Evolutionary conservation across 495 filamentous ascomycete species (phyloP).

Genomic region (Extremus antarcticus): DNA sequence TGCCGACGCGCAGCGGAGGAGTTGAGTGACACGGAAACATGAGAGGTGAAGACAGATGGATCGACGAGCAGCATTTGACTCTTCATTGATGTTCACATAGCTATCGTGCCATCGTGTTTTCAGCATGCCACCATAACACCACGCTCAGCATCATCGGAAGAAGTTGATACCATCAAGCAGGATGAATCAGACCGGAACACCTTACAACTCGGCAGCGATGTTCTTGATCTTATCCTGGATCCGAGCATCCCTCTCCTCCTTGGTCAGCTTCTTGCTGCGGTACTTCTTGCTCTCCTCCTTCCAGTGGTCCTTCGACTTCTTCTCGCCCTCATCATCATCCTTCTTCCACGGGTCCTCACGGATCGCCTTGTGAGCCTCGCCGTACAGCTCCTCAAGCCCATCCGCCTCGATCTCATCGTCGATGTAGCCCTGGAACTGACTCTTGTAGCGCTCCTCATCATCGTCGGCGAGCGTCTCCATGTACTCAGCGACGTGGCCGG

Average conservation of each 20-base stretch:
- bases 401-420: slow-evolving; percentile 95
- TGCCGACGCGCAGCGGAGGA: too few species aligned
- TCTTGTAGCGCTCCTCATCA: slow-evolving; percentile 98
- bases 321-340: slow-evolving; percentile 53
- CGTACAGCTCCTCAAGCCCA: slow-evolving; percentile 92
- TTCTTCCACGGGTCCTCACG: slow-evolving; percentile 97
- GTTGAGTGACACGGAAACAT: too few species aligned
- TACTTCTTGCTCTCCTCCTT: slow-evolving; percentile 93
- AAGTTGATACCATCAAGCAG: too few species aligned
- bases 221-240: slow-evolving; percentile 73
- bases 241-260: slow-evolving; percentile 63
- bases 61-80: too few species aligned
- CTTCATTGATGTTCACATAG: too few species aligned
- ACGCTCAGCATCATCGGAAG: too few species aligned
- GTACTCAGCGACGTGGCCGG: slow-evolving; percentile 96
- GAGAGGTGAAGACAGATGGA: too few species aligned
- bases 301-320: slow-evolving; percentile 94
- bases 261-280: slow-evolving; percentile 61
- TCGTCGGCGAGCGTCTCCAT: slow-evolving; percentile 99
- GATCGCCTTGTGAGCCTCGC: slow-evolving; percentile 90
- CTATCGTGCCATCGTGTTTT: too few species aligned
- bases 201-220: slow-evolving; percentile 46
- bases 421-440: slow-evolving; percentile 93
- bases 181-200: too few species aligned
- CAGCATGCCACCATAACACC: too few species aligned